Evolutionary conservation across 306 rosid species (phyloP), one percentile per base, ranked within the genome.

Genomic region (Trifolium repens): DNA sequence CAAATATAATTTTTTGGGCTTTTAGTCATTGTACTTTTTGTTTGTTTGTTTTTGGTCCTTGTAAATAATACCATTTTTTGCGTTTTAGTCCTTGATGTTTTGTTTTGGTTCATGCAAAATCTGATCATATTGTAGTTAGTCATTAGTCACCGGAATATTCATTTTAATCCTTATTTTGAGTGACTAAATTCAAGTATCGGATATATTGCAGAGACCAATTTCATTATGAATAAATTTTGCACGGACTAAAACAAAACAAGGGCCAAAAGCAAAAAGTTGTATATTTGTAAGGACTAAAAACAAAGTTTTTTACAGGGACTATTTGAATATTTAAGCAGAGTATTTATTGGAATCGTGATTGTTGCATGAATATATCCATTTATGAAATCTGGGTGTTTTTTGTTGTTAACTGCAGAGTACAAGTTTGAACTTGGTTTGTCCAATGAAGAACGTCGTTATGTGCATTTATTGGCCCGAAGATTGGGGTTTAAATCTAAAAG

Each of bases 401-500:
- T 67, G 37, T 55, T 22, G 32, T 55, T 55, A 65, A 43, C 46
- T 87, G 84, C 97, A 90, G 98, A 73, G 32, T 89, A 77, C 76
- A 80, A 49, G 13, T 96, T 96, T 74, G 89, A 86, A 46, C 78
- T 86, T 19, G 62, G 57, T 69, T 76, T 92, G 67, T 74, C 90
- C n/a, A 85, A 72, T 35, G 16, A 30, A 4, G 90, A 90, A 34
- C 96, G 96, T 24, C 90, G 90, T 66, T 46, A 34, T 2, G 97
- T 90, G 76, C 99, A 96, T 82, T 62, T 50, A 47, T 1, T 77
- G 34, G 72, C 93, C 80, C 63, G 9, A 22, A 85, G 69, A 79
- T 66, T 83, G 93, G 92, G 91, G 42, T 50, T 96, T 88, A 80
- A 0, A 54, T 90, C 99, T 71, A 96, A 84, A 84, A 96, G 97